Evolutionary conservation across 768 basidiomycete species (phyloP).

Genomic region (Panus rudis): DNA sequence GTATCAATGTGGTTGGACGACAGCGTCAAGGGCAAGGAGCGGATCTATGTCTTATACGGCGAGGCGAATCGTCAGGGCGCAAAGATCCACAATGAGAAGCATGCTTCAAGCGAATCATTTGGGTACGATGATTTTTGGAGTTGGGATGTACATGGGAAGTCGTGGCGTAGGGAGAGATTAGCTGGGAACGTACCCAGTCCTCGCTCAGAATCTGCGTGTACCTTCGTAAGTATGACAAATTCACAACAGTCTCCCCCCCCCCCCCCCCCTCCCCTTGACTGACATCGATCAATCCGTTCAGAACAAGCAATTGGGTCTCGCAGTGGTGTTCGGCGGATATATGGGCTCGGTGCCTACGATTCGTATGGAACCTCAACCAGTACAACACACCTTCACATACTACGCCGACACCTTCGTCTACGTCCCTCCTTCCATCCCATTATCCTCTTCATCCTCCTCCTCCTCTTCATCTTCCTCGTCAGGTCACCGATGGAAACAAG

Average conservation of each 20-base stretch:
- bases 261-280: too few relatives aligned
- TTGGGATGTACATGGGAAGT: slow-evolving; percentile 23
- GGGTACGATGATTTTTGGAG: slow-evolving; percentile 31
- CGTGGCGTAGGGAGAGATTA: slow-evolving; percentile 28
- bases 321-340: slow-evolving; percentile 35
- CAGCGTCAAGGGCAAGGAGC: slow-evolving; percentile 25
- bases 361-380: background rate
- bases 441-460: slow-evolving; percentile 3
- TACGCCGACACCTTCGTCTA: slow-evolving; percentile 36
- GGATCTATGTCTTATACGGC: slow-evolving; percentile 31
- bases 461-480: too few relatives aligned
- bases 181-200: slow-evolving; percentile 28
- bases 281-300: slow-evolving; percentile 20
- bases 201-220: slow-evolving; percentile 27
- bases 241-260: too few relatives aligned
- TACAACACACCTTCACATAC: slow-evolving; percentile 30
- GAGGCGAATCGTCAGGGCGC: slow-evolving; percentile 29
- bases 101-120: slow-evolving; percentile 17
- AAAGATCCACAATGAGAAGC: slow-evolving; percentile 17
- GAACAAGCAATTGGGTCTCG: slow-evolving; percentile 29
- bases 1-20: slow-evolving; percentile 29
- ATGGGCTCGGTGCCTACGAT: slow-evolving; percentile 19
- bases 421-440: slow-evolving; percentile 15
- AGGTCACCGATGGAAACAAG: slow-evolving; percentile 31
- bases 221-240: slow-evolving; percentile 28